These are phyloP conservation scores for Heterobasidion occidentale DNA, from an alignment of 1,284 basidiomycete genomes.

Conservation along the genomic window DNA sequence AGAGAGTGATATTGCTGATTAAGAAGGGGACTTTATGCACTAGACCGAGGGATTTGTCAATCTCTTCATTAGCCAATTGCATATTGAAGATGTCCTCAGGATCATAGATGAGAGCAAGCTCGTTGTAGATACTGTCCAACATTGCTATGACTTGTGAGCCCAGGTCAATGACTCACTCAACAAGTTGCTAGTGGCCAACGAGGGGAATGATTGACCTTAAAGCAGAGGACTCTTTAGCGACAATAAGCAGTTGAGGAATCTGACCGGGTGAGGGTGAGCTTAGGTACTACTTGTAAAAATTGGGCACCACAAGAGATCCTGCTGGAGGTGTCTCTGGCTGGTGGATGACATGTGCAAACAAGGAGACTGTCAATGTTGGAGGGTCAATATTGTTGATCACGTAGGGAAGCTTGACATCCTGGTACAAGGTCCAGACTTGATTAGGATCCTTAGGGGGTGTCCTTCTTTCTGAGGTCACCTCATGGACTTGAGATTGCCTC, in stretches of 20 bases:
- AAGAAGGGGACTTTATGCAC: slow-evolving; percentile 3
- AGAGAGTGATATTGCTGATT: slow-evolving; percentile 6
- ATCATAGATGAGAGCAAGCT: not conserved
- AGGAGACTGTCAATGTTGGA: not conserved
- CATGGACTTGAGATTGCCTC: too few species aligned
- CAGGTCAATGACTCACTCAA: too few species aligned
- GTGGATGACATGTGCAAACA: not conserved
- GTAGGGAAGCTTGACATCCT: too few species aligned
- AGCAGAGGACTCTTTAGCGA: not conserved
- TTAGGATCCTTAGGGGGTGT: too few species aligned
- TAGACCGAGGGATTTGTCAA: slow-evolving; percentile 17
- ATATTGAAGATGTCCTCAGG: not conserved
- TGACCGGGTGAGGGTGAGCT: not conserved
- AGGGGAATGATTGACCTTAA: too few species aligned
- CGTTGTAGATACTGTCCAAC: not conserved
- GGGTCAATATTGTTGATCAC: not conserved
- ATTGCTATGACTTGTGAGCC: too few species aligned
- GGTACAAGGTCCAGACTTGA: too few species aligned
- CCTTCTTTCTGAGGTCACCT: too few species aligned
- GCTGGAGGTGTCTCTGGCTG: not conserved
- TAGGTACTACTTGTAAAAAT: not conserved
- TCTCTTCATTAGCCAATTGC: slow-evolving; percentile 16
- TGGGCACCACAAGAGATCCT: too few species aligned
- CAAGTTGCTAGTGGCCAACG: too few species aligned
- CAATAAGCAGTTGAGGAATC: not conserved